Evolutionary conservation across 2,329 filamentous ascomycete species (phyloP), one percentile per base, ranked within the genome.

Genomic region (Alternaria arbusti): DNA sequence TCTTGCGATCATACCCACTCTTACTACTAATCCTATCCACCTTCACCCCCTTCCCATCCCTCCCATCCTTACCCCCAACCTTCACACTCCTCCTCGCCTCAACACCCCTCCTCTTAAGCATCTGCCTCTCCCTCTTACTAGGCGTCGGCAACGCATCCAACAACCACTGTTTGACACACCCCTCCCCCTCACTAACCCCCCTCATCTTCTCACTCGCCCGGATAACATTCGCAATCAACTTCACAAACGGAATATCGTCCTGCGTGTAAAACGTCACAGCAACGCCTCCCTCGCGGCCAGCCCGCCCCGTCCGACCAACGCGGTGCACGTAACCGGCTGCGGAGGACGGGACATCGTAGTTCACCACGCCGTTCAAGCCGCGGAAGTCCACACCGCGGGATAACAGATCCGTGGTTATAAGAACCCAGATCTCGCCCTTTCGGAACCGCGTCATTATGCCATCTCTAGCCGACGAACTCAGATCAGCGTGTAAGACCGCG

Each of bases 231-330:
- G 94, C 96, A 26, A 99, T 92, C 67, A 89, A 92, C 83, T 95
- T 97, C 61, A 99, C 88, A 68, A 90, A 93, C 0, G 92, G 91
- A 5, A 98, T 91, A 75, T 99, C 96, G 65, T 97, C 96, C 78
- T 96, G 93, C 0, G 95, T 98, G 80, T 97, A 99, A 63, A 97
- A 91, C 0, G 96, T 99, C 1, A 99, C 91, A 0, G 94, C 94
- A 4, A 97, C 88, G 51, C 96, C 96, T 20, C 94, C 94, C 73
- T 92, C 89, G 23, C 94, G 87, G 0, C 96, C 96, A 0, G 94
- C 96, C 22, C 96, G 87, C 0, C 95, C 96, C 0, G 96, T 98
- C 50, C 96, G 88, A 0, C 96, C 96, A 0, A 96, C 94, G 11
- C 96, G 92, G 81, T 99, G 96, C 7, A 99, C 91, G 76, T 99